Percentiles rank a stretch among this genome's conserved stretches.
Conservation (phyloP, 2,329 filamentous ascomycete species). For the Colletotrichum truncatum region DNA sequence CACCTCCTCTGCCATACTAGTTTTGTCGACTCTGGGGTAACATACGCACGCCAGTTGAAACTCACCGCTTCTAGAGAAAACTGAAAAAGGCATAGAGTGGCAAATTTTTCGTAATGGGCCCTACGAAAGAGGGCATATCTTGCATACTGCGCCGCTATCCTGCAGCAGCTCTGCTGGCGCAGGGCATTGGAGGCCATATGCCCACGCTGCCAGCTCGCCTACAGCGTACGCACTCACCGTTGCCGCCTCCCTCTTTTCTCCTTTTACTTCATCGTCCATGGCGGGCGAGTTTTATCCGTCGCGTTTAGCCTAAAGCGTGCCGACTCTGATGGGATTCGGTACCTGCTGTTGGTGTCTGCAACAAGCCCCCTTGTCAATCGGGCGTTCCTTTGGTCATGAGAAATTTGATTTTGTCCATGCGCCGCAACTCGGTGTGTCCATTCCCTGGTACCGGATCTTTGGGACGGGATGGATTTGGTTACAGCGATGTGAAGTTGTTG, state of each 20-base stretch:
- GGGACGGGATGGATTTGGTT: background rate
- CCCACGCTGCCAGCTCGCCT: background rate
- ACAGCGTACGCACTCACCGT: background rate
- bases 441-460: slow-evolving; percentile 1
- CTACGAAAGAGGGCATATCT: background rate
- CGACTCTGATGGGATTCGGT: background rate
- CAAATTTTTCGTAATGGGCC: background rate
- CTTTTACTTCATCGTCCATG: background rate
- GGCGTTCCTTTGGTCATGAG: background rate
- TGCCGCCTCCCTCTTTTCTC: background rate
- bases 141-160: background rate
- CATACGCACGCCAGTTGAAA: background rate
- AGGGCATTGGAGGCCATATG: background rate
- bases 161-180: background rate
- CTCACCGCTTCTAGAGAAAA: background rate
- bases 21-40: background rate
- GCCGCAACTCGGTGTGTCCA: background rate
- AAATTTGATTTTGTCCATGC: background rate
- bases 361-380: background rate
- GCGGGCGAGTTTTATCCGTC: slow-evolving; percentile 4
- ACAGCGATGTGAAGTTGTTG: background rate
- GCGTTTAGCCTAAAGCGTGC: slow-evolving; percentile 21
- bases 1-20: no score
- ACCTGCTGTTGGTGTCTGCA: slow-evolving; percentile 1
- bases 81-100: background rate